Conservation (phyloP, 805 yeast genomes). For the Clavispora fructus region DNA sequence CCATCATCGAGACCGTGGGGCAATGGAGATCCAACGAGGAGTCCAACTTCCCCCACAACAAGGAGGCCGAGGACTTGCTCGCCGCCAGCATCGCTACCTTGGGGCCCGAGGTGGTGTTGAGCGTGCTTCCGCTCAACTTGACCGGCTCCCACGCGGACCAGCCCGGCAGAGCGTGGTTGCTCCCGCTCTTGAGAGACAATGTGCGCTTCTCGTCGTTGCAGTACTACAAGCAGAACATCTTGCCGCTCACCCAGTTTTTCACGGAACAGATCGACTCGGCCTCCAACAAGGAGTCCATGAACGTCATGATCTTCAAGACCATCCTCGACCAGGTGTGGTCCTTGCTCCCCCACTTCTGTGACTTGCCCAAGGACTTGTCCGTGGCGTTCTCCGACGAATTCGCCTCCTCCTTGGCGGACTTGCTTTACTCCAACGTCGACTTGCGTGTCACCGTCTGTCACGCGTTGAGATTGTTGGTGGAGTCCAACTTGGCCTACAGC, state of each 20-base stretch:
- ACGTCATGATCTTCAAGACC: slow-evolving; percentile 75
- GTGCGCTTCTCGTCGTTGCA: slow-evolving; percentile 65
- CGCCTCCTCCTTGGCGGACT: slow-evolving; percentile 69
- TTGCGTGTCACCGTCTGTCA: slow-evolving; percentile 81
- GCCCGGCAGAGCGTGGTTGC: slow-evolving; percentile 92
- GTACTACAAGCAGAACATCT: slow-evolving; percentile 55
- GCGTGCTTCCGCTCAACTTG: slow-evolving; percentile 74
- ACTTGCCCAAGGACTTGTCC: slow-evolving; percentile 71
- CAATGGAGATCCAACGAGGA: slow-evolving; percentile 79
- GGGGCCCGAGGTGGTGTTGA: slow-evolving; percentile 82
- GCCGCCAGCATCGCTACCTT: slow-evolving; percentile 71
- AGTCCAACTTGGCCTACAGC: slow-evolving; percentile 62
- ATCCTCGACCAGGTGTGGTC: slow-evolving; percentile 92
- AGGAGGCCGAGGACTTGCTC: slow-evolving; percentile 75
- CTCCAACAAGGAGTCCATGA: slow-evolving; percentile 53
- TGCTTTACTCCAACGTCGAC: slow-evolving; percentile 68
- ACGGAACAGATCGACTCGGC: slow-evolving; percentile 40
- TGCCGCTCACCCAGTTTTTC: slow-evolving; percentile 61
- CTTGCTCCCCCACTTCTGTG: slow-evolving; percentile 81
- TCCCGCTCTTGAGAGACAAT: slow-evolving; percentile 86
- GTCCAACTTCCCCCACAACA: slow-evolving; percentile 59
- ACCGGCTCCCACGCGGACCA: slow-evolving; percentile 40
- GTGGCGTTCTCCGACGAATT: slow-evolving; percentile 65
- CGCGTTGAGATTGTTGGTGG: slow-evolving; percentile 71
- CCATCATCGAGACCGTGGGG: slow-evolving; percentile 69